Evolutionary conservation across 495 filamentous ascomycete species (phyloP), one percentile per base, ranked within the genome.

Genomic region (Trichodelitschia bisporula): DNA sequence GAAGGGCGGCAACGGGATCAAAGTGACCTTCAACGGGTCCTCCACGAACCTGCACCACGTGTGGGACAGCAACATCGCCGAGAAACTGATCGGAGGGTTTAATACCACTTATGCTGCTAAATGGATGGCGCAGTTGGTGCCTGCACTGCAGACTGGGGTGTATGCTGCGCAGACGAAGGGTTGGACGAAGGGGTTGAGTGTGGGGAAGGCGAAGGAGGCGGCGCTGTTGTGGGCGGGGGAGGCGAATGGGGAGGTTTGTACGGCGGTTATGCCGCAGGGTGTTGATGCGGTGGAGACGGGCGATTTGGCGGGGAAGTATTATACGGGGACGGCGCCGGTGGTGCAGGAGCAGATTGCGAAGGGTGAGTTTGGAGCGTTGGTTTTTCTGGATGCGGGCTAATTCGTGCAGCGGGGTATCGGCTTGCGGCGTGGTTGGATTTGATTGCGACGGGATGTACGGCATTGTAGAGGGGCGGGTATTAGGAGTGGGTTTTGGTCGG

Each of bases 1-100:
- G 5, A 18, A 25, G 21, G 38, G 35, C 27, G 34, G 38, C 15
- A 40, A 40, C 18, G 34, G 21, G 3, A 40, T 37, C 26, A 10
- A 29, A 4, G 35, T 33, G 1, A 26, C 19, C 19, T 36, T 31
- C 15, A 29, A 39, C 25, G 10, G n/a, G 6, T 28, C 14, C 16
- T 28, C 29, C 28, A 16, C 20, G 6, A 27, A 33, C 12, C 24
- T 40, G 8, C 38, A 37, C 23, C n/a, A 18, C 29, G 24, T 37
- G 5, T 40, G 35, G 38, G 38, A 37, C 20, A 29, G 6, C 5
- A 14, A 29, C 9, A 29, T 29, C 10, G 6, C 26, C 5, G 8
- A 15, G 8, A 29, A 29, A 14, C 8, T 8, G 26, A 5, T 15
- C 26, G 26, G 8, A 8, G 26, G 26, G 8, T 29, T 8, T 14